These are phyloP conservation scores for Alternaria incomplexa DNA, from an alignment of 2,329 filamentous ascomycete species.

Conservation along the genomic window DNA sequence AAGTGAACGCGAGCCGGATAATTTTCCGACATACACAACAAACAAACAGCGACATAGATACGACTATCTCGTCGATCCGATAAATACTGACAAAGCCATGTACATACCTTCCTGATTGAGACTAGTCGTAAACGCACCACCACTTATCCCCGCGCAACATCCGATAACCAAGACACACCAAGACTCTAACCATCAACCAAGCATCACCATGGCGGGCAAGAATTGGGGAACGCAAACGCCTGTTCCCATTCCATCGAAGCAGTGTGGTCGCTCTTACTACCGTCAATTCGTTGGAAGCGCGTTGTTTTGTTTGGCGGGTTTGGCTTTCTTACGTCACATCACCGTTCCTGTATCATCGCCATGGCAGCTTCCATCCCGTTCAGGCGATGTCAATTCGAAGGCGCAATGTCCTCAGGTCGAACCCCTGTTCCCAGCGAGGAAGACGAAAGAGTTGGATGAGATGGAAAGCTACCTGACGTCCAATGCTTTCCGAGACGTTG, in stretches of 20 bases:
- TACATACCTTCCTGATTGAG: slow-evolving; percentile 11
- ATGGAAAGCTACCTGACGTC: slow-evolving; percentile 37
- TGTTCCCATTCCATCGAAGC: not conserved
- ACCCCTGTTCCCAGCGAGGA: slow-evolving; percentile 31
- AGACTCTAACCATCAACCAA: slow-evolving; percentile 2
- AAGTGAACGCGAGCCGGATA: not conserved
- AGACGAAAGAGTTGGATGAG: slow-evolving; percentile 34
- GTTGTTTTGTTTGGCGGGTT: slow-evolving; percentile 1
- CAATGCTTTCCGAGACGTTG: slow-evolving; percentile 36
- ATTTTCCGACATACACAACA: not conserved
- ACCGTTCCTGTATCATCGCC: slow-evolving; percentile 20
- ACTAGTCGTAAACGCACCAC: not conserved
- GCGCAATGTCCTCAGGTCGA: slow-evolving; percentile 37
- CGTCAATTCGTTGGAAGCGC: slow-evolving; percentile 6
- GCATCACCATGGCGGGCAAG: slow-evolving; percentile 18
- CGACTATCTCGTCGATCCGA: not conserved
- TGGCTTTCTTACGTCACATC: slow-evolving; percentile 5
- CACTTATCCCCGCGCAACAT: slow-evolving; percentile 10
- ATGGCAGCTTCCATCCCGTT: slow-evolving; percentile 15
- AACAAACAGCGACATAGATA: not conserved
- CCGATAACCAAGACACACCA: not conserved
- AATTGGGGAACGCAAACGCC: slow-evolving; percentile 10
- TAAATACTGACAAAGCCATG: not conserved
- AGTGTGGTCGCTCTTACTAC: not conserved
- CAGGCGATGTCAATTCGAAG: not conserved